A percentile compares a stretch with the other conserved stretches of the same genome.
phyloP scores from a whole-genome alignment of 495 filamentous ascomycete genomes.

The Penicillium antarcticum region DNA sequence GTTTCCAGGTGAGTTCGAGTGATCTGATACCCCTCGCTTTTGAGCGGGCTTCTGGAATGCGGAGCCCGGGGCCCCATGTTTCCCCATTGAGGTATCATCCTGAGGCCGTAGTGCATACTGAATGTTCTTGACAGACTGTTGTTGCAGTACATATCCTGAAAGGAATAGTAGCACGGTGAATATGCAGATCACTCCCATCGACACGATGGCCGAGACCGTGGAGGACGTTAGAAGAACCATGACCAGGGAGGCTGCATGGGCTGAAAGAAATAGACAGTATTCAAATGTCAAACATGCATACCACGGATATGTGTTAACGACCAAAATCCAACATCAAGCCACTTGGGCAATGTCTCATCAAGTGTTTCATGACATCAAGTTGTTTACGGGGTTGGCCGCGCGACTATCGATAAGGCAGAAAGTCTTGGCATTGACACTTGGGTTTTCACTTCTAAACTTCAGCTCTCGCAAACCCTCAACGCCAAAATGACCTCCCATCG shows the following conservation, averaged over 20 bases:
- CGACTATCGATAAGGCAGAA: conserved; percentile 43
- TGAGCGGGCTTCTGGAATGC: conserved; percentile 22
- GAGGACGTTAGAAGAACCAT: conserved; percentile 49
- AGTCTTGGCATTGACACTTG: conserved; percentile 24
- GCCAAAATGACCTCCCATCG: conserved; percentile 50
- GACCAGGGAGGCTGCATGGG: conserved; percentile 14
- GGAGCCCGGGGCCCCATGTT: conserved; percentile 15
- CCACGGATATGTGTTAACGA: neutral
- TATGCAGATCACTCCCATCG: conserved; percentile 47
- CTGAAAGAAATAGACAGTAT: conserved; percentile 11
- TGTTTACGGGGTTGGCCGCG: conserved; percentile 38
- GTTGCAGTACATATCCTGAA: conserved; percentile 68
- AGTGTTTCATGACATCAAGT: conserved; percentile 29
- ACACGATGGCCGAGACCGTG: conserved; percentile 43
- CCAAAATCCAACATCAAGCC: neutral
- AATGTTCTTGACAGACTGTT: conserved; percentile 61
- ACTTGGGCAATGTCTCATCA: conserved; percentile 8
- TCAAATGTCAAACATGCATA: conserved; percentile 17
- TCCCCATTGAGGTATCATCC: conserved; percentile 12
- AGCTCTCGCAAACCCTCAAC: neutral
- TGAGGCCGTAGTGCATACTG: conserved; percentile 55
- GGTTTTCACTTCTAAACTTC: conserved; percentile 4
- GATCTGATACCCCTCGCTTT: conserved; percentile 19
- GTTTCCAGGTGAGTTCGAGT: conserved; percentile 20
- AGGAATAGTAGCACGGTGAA: conserved; percentile 67